These are phyloP conservation scores for Populus tremula DNA, from an alignment of 345 rosid species.

Conservation along the genomic window DNA sequence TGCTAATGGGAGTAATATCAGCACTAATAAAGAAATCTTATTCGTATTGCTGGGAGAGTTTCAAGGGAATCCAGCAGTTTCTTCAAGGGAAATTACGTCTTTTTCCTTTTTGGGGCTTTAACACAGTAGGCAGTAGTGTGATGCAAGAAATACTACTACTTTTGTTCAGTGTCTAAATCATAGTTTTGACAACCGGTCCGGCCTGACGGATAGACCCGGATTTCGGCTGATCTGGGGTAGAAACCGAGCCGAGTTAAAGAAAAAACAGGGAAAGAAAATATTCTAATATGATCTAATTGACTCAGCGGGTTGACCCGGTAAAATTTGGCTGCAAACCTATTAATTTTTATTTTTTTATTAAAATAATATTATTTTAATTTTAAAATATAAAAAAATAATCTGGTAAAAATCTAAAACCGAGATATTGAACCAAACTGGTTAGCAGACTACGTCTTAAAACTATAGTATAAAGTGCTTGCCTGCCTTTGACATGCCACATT, in stretches of 20 bases:
- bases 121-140: not conserved
- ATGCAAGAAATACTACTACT: not conserved
- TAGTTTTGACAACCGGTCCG: too few relatives aligned
- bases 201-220: too few relatives aligned
- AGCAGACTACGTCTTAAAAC: too few relatives aligned
- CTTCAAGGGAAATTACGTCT: conserved; percentile 28
- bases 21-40: not conserved
- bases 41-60: not conserved
- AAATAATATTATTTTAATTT: too few relatives aligned
- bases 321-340: too few relatives aligned
- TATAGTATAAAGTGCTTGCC: not conserved
- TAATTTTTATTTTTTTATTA: too few relatives aligned
- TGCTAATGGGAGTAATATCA: not conserved
- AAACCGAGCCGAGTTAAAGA: rapidly evolving
- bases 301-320: too few relatives aligned
- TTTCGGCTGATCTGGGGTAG: too few relatives aligned
- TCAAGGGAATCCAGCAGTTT: conserved; percentile 33
- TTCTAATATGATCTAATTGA: rapidly evolving
- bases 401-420: too few relatives aligned
- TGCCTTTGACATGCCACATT: not conserved
- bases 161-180: not conserved
- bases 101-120: conserved; percentile 1
- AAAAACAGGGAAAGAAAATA: too few relatives aligned
- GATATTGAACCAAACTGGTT: too few relatives aligned
- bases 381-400: too few relatives aligned